Evolutionary conservation across 2,329 filamentous ascomycete genomes (phyloP).

Genomic region (Cladosporium austrohemisphaericum): DNA sequence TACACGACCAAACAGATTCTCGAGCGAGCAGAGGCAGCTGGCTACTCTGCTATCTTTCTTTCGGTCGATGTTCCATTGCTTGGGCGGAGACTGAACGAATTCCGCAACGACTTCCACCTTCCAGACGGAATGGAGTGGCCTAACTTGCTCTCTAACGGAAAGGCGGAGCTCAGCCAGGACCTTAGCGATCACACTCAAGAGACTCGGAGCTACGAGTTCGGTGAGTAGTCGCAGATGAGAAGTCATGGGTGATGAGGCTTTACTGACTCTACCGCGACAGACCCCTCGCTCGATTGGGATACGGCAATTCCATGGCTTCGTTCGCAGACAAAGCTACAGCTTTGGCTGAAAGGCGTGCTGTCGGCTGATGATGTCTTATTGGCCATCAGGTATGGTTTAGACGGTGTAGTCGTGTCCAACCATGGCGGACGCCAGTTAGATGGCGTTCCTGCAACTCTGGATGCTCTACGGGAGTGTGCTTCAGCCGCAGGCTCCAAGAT

Average conservation of each 20-base stretch:
- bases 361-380: constrained; percentile 42
- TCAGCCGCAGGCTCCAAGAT: constrained; percentile 49
- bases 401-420: constrained; percentile 51
- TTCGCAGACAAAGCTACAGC: constrained; percentile 42
- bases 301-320: constrained; percentile 49
- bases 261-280: constrained; percentile 33
- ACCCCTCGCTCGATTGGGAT: constrained; percentile 44
- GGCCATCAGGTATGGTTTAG: constrained; percentile 41
- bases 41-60: constrained; percentile 50
- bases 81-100: constrained; percentile 49
- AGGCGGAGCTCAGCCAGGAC: not conserved
- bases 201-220: constrained; percentile 31
- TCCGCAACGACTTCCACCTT: constrained; percentile 47
- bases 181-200: constrained; percentile 19
- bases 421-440: constrained; percentile 56
- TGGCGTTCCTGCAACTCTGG: constrained; percentile 52
- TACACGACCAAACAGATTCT: constrained; percentile 45
- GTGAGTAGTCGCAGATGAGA: no score
- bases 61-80: constrained; percentile 51
- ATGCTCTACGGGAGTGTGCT: constrained; percentile 42
- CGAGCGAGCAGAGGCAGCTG: constrained; percentile 27
- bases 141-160: constrained; percentile 28
- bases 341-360: constrained; percentile 45
- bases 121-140: constrained; percentile 44
- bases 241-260: no score